Base-by-base conservation (phyloP, 1,139 yeast genomes). In the Keqinozyma sinolaborantium region DNA sequence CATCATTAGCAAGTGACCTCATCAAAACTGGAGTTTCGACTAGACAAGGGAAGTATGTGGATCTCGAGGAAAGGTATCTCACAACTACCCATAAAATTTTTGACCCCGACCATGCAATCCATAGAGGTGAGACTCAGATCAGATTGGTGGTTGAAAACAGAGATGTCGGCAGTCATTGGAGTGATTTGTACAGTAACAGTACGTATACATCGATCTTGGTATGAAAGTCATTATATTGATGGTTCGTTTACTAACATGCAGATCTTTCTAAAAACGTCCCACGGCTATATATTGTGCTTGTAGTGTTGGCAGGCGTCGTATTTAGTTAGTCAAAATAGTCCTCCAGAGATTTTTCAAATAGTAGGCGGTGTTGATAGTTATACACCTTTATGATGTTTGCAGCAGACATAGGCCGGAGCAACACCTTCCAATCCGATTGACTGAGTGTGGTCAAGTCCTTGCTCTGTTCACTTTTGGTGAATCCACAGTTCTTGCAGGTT, bases 21-120 rank as follows among this genome's bases (percentile, higher is more conserved):
- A 68, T 80, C 29, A 59, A 61, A 26, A 47, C 51, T 7, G 84
- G 85, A 1, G 78, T 73, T 1, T 49, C 54, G 8, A 64, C 58
- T 0, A 45, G 51, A 11, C 51, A 45, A 24, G 90, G 88, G 0
- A 54, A 56, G 33, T 79, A 55, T 45, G 69, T 78, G 8, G 46
- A 57, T 3, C 50, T 82, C 6, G 36, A 58, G 2, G 63, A 60
- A 4, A 49, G 58, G 0, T 73, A 73, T 25, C 45, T 73, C 33
- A 42, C 45, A 10, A 59, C 72, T 2, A 55, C 55, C 1, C 68
- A 42, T 41, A 55, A 56, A 25, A 61, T 77, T 3, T 53, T 50
- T 27, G 62, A 59, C 23, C 44, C 51, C 1, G 63, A 67, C 40
- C 77, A 79, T 1, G 50, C 49, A 3, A 44, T 40, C 2, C 58